Conservation (phyloP, 2,329 filamentous ascomycete genomes). For the Diaporthe velutina region DNA sequence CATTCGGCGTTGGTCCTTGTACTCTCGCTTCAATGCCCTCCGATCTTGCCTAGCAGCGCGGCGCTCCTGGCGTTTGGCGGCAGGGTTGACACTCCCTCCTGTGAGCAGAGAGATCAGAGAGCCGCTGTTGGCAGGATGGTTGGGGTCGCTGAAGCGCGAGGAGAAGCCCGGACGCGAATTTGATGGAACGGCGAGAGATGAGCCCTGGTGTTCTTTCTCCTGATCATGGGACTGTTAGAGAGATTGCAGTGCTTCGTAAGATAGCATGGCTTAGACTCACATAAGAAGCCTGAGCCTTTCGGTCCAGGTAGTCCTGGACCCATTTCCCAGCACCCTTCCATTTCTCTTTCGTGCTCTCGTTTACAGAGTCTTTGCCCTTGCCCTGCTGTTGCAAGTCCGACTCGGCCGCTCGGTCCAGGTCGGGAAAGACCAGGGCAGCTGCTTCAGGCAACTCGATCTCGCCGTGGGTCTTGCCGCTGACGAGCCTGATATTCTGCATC, state of each 20-base stretch:
- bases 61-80: constrained; percentile 36
- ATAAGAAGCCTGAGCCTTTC: constrained; percentile 60
- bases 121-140: constrained; percentile 63
- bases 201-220: constrained; percentile 55
- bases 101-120: constrained; percentile 59
- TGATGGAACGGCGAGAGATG: constrained; percentile 50
- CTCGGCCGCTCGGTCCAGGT: constrained; percentile 48
- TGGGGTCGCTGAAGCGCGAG: constrained; percentile 64
- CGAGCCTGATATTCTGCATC: constrained; percentile 50
- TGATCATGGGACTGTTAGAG: constrained; percentile 29
- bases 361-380: constrained; percentile 41
- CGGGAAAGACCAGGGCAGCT: constrained; percentile 55
- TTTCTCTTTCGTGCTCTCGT: constrained; percentile 40
- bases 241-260: background rate
- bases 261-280: constrained; percentile 44
- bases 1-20: constrained; percentile 26
- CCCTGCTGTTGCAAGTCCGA: constrained; percentile 43
- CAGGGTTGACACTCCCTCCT: constrained; percentile 55
- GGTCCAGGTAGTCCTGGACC: constrained; percentile 63
- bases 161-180: constrained; percentile 52
- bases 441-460: constrained; percentile 53
- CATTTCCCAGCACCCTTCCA: constrained; percentile 50
- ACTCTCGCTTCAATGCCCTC: constrained; percentile 27
- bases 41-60: constrained; percentile 28
- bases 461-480: constrained; percentile 52